Base-by-base conservation (phyloP, 495 filamentous ascomycete species). In the Aspergillus ellipticus region DNA sequence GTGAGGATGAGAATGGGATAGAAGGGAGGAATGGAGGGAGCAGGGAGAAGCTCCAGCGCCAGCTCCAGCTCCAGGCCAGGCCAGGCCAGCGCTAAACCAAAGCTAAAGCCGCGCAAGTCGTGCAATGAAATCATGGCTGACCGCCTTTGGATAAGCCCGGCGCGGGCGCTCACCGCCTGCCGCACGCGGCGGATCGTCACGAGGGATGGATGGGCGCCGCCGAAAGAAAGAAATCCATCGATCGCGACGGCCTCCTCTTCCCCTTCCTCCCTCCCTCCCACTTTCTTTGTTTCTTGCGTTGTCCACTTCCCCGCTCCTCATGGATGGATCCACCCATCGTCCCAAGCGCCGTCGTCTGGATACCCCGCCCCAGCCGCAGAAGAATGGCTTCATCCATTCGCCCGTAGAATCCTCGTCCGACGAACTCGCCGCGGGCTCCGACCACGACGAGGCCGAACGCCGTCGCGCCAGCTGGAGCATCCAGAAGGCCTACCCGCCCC, bases 301-400 rank as follows among this genome's bases (percentile, higher is more conserved):
- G 24, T 7, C 24, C 24, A 28, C 2, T 22, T 42, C 13, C n/a
- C n/a, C n/a, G 11, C 19, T 37, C 33, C 37, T 33, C 49, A 76
- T 76, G 73, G 67, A 69, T 6, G 48, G 58, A 49, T 42, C 49
- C 20, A 61, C 62, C 52, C 74, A 76, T 13, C 78, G 79, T 6
- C 68, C 79, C 16, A 85, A 84, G 62, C 76, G 82, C 31, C 81
- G 84, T 45, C 79, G 81, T 57, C 70, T 85, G 19, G 70, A 78
- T 41, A 51, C 57, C 16, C 68, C 67, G 37, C 59, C 50, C 26
- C 47, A 46, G 26, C 37, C 7, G 20, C 45, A 46, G 7, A 48
- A 46, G 7, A 48, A 54, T 22, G 49, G 50, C 59, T 53, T 64
- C 15, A 60, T 62, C 53, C 62, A 63, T 41, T 69, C 74, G 0